Evolutionary conservation across 176 grass and related monocot genomes (phyloP), one percentile per base, ranked within the genome.

Genomic region (Rhynchospora pubera): DNA sequence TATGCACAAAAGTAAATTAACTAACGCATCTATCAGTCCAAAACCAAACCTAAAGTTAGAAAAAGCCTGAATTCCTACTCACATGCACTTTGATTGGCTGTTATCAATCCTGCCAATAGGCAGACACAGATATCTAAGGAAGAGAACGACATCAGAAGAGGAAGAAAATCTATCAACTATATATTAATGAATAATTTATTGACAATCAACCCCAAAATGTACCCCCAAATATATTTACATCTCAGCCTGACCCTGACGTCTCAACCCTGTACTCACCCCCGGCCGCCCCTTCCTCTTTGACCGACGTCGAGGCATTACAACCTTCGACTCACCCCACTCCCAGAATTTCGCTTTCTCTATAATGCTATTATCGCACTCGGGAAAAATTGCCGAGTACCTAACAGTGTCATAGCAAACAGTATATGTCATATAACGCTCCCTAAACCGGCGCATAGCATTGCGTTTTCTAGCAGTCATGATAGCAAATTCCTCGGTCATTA

Each of bases 241-340:
- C 13, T 85, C 71, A 44, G 60, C 44, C 15, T 66, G n/a, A n/a
- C n/a, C n/a, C n/a, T n/a, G 71, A 59, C 43, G 48, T 44, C 45
- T 26, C 16, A 43, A 66, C 43, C 30, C 13, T 19, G 43, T 82
- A 53, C 39, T 67, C 28, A 24, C 28, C 22, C 5, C n/a, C 15
- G 44, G 9, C 26, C 80, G 72, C 15, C 53, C 43, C 51, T 69
- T 77, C 44, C 45, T 81, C 76, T 30, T 82, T 26, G 72, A 14
- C 86, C 60, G 64, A 15, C 85, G 56, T 56, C 67, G 79, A 53
- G 62, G 69, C 51, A 60, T 83, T 7, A 86, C 69, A 28, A 76
- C 61, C 78, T 89, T 90, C 58, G 91, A 82, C 79, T 97, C 90
- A 6, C 94, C 94, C 91, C 90, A 97, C 3, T n/a, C 81, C 30